Conservation (phyloP, 78 protist species). For the Dictyostelium brefeldianum region DNA sequence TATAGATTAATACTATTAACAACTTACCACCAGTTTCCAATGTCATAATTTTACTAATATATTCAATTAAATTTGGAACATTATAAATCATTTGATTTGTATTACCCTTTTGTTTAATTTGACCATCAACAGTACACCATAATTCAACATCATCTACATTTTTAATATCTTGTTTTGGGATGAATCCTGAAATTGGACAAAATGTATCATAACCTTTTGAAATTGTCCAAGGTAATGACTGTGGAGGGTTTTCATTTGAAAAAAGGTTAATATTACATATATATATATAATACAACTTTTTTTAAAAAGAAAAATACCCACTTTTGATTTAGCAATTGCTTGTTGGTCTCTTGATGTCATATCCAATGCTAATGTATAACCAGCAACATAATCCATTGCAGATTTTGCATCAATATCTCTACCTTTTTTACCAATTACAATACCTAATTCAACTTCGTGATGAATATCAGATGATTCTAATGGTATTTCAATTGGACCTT, state of each 20-base stretch:
- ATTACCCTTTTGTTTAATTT: slow-evolving; percentile 69
- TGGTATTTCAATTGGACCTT: slow-evolving; percentile 77
- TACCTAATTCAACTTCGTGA: slow-evolving; percentile 85
- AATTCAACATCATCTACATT: slow-evolving; percentile 55
- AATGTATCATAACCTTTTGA: slow-evolving; percentile 84
- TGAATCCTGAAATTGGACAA: slow-evolving; percentile 81
- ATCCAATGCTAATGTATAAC: slow-evolving; percentile 81
- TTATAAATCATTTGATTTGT: slow-evolving; percentile 72
- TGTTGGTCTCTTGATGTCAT: slow-evolving; percentile 81
- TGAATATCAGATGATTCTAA: slow-evolving; percentile 56
- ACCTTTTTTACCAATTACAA: slow-evolving; percentile 79
- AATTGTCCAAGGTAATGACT: slow-evolving; percentile 58
- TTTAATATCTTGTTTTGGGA: slow-evolving; percentile 75
- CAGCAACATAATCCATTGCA: slow-evolving; percentile 82
- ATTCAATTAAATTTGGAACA: slow-evolving; percentile 73
- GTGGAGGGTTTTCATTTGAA: too few species aligned
- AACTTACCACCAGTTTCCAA: slow-evolving; percentile 67
- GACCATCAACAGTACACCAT: slow-evolving; percentile 81
- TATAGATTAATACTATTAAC: too few species aligned
- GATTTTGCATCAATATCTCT: slow-evolving; percentile 37
- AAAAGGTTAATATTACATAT: too few species aligned
- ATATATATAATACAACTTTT: too few species aligned
- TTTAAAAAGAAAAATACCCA: too few species aligned
- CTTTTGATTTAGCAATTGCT: slow-evolving; percentile 41
- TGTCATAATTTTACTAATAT: slow-evolving; percentile 80